These are phyloP conservation scores for Solanum appendiculatum DNA, from an alignment of 257 asterid species.

Conservation along the genomic window DNA sequence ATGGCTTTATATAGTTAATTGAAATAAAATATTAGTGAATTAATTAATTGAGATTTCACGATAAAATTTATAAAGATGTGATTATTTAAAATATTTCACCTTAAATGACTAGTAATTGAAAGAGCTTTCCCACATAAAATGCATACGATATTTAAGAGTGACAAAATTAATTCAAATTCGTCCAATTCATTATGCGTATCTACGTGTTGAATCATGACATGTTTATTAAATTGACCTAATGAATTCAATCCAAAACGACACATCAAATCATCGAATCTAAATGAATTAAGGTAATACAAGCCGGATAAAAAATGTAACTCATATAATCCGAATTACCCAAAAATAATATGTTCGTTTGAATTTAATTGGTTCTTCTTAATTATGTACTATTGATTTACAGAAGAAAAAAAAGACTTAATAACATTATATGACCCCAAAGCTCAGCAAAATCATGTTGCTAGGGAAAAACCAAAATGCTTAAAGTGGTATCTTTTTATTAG, in stretches of 20 bases:
- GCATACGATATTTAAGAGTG: background rate
- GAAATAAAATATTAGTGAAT: background rate
- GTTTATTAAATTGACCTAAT: background rate
- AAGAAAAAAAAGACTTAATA: background rate
- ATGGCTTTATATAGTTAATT: background rate
- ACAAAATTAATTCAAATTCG: background rate
- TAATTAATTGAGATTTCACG: background rate
- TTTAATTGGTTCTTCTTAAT: background rate
- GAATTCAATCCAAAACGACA: background rate
- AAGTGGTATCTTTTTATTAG: background rate
- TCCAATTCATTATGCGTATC: background rate
- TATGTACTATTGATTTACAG: background rate
- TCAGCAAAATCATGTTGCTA: background rate
- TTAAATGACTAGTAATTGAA: background rate
- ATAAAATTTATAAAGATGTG: background rate
- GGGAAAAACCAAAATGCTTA: background rate
- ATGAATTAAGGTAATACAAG: background rate
- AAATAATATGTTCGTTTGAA: background rate
- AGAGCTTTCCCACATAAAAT: background rate
- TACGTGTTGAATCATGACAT: background rate
- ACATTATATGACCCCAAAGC: background rate
- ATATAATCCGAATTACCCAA: background rate
- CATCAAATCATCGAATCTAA: background rate
- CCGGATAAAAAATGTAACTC: background rate
- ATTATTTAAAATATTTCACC: background rate